phyloP scores from a whole-genome alignment of 2,329 filamentous ascomycete species.

The Mariannaea sp. region DNA sequence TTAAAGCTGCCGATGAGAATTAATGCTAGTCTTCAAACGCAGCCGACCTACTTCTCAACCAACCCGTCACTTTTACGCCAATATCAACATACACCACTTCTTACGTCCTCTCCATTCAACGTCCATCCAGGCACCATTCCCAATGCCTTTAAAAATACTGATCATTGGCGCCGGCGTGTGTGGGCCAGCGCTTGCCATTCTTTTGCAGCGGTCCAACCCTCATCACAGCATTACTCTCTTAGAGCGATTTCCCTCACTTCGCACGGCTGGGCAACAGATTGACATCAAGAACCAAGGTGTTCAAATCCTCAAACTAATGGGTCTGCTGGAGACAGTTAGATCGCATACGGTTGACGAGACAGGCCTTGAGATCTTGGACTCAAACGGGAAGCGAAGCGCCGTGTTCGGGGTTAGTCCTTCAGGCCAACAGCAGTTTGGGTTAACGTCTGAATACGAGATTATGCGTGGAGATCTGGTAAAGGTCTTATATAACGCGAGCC shows the following conservation, averaged over 20 bases:
- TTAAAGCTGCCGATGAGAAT: too few species aligned
- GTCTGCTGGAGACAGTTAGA: slow-evolving; percentile 37
- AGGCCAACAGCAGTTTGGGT: slow-evolving; percentile 35
- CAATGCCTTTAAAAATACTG: slow-evolving; percentile 35
- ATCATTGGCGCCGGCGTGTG: slow-evolving; percentile 42
- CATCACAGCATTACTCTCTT: slow-evolving; percentile 45
- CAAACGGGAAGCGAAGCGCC: slow-evolving; percentile 43
- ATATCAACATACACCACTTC: too few species aligned
- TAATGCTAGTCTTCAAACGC: too few species aligned
- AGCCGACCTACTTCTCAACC: too few species aligned
- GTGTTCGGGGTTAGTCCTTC: slow-evolving; percentile 42
- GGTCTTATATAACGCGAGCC: slow-evolving; percentile 47
- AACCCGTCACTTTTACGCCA: too few species aligned
- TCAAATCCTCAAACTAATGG: slow-evolving; percentile 49
- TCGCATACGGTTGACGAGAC: slow-evolving; percentile 50
- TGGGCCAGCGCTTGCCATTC: slow-evolving; percentile 39
- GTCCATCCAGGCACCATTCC: neutral
- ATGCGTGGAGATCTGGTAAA: slow-evolving; percentile 56
- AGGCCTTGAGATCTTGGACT: slow-evolving; percentile 53
- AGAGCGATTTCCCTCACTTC: slow-evolving; percentile 47
- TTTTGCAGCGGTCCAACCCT: slow-evolving; percentile 32
- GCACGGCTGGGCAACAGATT: slow-evolving; percentile 56
- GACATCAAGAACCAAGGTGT: slow-evolving; percentile 59
- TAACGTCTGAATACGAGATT: slow-evolving; percentile 59
- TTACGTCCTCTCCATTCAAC: too few species aligned